Base-by-base conservation (phyloP, 768 basidiomycete genomes). In the Calvatia gigantea region DNA sequence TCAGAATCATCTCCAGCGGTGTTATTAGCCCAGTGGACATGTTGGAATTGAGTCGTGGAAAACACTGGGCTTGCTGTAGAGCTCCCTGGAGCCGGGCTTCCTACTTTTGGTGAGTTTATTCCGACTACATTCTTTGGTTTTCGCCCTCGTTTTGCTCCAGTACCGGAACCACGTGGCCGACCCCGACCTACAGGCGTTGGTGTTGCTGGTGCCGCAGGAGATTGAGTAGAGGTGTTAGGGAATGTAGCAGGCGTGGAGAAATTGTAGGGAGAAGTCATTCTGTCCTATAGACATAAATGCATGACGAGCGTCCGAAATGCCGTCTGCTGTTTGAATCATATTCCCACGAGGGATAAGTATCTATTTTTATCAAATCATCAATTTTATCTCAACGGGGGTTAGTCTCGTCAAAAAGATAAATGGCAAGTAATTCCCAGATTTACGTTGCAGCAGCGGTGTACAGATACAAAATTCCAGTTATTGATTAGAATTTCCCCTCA, bases 141-240 rank as follows among this genome's bases (percentile, higher is more conserved):
- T 41, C 75, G 69, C 54, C 78, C 75, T 37, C 77, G 72, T 67
- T 78, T 76, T 51, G 74, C 75, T 55, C 75, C 75, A 17, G 63
- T 66, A 28, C 56, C 54, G 44, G 67, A 37, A 25, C 72, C 73
- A 56, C 72, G 57, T 19, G 68, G 69, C 28, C 73, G 65, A 27
- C 73, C 72, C 7, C 73, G 69, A 43, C 64, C 60, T 23, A 58
- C 59, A 14, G 65, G 64, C 29, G 68, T 68, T 11, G 67, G 68
- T n/a, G 69, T 69, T 6, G 49, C 12, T 37, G 61, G 54, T 19
- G 29, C 23, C 2, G 43, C 44, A 15, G 54, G 54, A 21, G 54
- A 56, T 23, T 48, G 54, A 2, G 17, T 19, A 14, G 46, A 42
- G 5, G 31, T 32, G 11, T 41, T 42, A 23, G 46, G 28, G 15